Base-by-base conservation (phyloP, 2,329 filamentous ascomycete genomes). In the Ciborinia camelliae region DNA sequence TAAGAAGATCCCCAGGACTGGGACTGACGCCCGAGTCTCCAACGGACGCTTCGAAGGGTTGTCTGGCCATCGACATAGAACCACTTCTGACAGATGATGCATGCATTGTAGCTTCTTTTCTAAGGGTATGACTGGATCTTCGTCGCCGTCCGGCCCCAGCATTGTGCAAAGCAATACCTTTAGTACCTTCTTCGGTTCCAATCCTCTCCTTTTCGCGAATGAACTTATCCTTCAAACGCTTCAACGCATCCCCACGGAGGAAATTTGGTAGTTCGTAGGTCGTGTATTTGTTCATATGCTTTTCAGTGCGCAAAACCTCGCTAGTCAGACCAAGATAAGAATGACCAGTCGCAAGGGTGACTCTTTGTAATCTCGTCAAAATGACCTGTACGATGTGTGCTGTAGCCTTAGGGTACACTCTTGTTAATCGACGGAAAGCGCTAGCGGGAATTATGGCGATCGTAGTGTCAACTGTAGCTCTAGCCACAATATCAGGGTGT, bases 341-440 rank as follows among this genome's bases (percentile, higher is more conserved):
- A 80, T 97, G 95, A 0, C 92, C 95, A 14, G 96, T 98, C 0
- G 93, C 90, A 62, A 99, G 86, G 0, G 95, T 99, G 3, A 99
- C 96, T 70, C 96, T 84, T 75, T 99, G 94, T 60, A 99, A 88
- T 57, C 96, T 86, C 3, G 96, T 97, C 39, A 99, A 79, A 67
- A 99, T 99, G 53, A 99, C 94, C 74, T 99, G 95, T 7, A 99
- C 92, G 68, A 99, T 98, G 73, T 99, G 96, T 1, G 95, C 90
- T 2, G 95, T 97, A 12, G 96, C 93, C 79, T 96, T 96, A 12
- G 95, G 95, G 72, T 98, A 99, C 30, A 97, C 89, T 73, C 91
- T 87, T 59, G 96, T 99, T 61, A 99, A 81, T 10, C 96, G 88
- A 62, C 92, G 87, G 72, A 99, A 99, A 4, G 95, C 96, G 74